These are phyloP conservation scores for Ogataea sp. DNA, from an alignment of 805 yeast genomes.

Conservation along the genomic window DNA sequence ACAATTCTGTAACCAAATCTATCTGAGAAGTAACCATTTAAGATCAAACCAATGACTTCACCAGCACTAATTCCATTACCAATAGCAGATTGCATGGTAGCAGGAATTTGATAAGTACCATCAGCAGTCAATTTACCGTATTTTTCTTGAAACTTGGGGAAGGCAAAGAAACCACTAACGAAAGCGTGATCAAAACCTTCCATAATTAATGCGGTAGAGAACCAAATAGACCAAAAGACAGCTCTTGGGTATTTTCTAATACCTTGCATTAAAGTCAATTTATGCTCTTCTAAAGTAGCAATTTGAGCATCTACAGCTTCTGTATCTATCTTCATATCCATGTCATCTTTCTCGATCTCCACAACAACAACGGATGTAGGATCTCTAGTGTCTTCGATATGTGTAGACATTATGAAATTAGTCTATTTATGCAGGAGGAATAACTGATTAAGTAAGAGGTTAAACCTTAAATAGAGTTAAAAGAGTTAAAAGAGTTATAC, in stretches of 20 bases:
- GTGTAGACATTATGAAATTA: constrained; percentile 1
- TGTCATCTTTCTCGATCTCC: constrained; percentile 1
- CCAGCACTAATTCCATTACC: constrained; percentile 18
- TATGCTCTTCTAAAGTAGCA: constrained; percentile 7
- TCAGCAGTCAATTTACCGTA: constrained; percentile 17
- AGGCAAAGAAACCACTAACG: constrained; percentile 27
- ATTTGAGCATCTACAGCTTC: constrained; percentile 1
- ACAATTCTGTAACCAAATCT: constrained; percentile 33
- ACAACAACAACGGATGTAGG: background rate
- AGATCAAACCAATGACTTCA: constrained; percentile 28
- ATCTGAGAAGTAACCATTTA: constrained; percentile 33
- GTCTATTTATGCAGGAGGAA: background rate
- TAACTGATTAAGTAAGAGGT: no score
- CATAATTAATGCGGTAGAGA: constrained; percentile 30
- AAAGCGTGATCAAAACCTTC: constrained; percentile 36
- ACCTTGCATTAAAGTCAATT: constrained; percentile 20
- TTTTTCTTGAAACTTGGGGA: constrained; percentile 28
- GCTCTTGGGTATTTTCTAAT: constrained; percentile 32
- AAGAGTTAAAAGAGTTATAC: no score
- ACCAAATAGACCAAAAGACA: constrained; percentile 29
- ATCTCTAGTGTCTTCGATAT: constrained; percentile 1
- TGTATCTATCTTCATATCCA: background rate
- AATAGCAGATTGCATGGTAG: constrained; percentile 37
- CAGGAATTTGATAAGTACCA: constrained; percentile 26
- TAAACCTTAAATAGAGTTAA: no score